Evolutionary conservation across 805 yeast genomes (phyloP).

Genomic region (Candida ovalis): DNA sequence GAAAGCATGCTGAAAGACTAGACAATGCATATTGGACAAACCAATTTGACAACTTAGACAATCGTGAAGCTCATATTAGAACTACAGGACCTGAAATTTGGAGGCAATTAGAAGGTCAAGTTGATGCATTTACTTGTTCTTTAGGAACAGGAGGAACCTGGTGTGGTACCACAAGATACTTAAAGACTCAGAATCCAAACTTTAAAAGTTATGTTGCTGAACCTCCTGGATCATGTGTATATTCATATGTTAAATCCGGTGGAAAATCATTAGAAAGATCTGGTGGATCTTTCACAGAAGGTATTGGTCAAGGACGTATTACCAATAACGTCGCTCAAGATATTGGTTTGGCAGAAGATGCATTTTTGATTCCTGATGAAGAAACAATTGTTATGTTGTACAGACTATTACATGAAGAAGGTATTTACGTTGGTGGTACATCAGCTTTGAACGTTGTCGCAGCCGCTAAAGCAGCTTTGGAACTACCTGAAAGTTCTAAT

Average conservation of each 20-base stretch:
- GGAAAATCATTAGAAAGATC: conserved; percentile 65
- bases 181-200: conserved; percentile 63
- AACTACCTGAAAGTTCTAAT: conserved; percentile 72
- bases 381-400: conserved; percentile 82
- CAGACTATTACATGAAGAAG: conserved; percentile 82
- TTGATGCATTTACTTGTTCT: conserved; percentile 84
- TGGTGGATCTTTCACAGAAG: conserved; percentile 91
- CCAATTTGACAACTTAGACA: conserved; percentile 86
- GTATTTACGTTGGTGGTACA: conserved; percentile 87
- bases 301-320: conserved; percentile 93
- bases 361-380: conserved; percentile 72
- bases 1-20: conserved; percentile 71
- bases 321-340: conserved; percentile 79
- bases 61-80: conserved; percentile 82
- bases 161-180: conserved; percentile 78
- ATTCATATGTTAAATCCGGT: conserved; percentile 68
- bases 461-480: conserved; percentile 71
- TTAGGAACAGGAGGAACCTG: conserved; percentile 94
- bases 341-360: conserved; percentile 71
- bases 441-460: conserved; percentile 89
- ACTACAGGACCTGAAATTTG: conserved; percentile 93
- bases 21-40: conserved; percentile 89
- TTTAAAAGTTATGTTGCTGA: conserved; percentile 75
- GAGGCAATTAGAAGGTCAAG: conserved; percentile 73
- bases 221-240: conserved; percentile 89